Evolutionary conservation across 2,329 filamentous ascomycete species (phyloP), one percentile per base, ranked within the genome.

Genomic region (Pseudogymnoascus sp.): DNA sequence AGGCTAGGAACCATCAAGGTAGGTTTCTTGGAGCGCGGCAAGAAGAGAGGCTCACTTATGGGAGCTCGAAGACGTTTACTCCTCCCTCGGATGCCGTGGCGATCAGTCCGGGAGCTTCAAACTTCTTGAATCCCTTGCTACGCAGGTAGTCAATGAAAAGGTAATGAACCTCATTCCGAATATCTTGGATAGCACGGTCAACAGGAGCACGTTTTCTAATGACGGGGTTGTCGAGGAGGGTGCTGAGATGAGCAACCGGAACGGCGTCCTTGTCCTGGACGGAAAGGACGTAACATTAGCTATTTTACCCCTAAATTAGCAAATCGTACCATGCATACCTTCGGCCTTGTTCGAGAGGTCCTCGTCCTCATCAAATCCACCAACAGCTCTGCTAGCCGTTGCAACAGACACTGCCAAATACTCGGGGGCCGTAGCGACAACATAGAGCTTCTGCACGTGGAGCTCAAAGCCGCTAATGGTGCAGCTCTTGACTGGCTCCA

Each of bases 181-280:
- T 76, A 67, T 81, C 77, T 24, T 69, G 93, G 72, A 92, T 91
- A 64, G 93, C 91, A 74, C 96, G 91, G 77, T 95, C 96, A 66
- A 96, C 89, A 66, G 92, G 91, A 0, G 91, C 90, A 64, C 95
- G 88, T 73, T 97, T 89, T 78, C 97, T 93, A 79, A 99, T 89
- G 61, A 90, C 90, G 65, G 90, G 87, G 82, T 97, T 96, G 80
- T 96, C 89, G 61, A 97, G 84, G 69, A 93, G 87, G 1, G 91
- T 96, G 72, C 87, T 86, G 75, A 97, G 85, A 65, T 85, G 89
- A 31, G 96, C 93, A 61, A 89, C 83, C 1, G 93, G 90, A 60
- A 83, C 77, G 14, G 80, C 81, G 66, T 82, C 81, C 69, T 81
- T 81, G 61, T 80, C 78, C 69, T 80, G 33, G 62, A 61, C 37